Conservation (phyloP, 371 early-diverging fungal species). For the Cokeromyces recurvatus region DNA sequence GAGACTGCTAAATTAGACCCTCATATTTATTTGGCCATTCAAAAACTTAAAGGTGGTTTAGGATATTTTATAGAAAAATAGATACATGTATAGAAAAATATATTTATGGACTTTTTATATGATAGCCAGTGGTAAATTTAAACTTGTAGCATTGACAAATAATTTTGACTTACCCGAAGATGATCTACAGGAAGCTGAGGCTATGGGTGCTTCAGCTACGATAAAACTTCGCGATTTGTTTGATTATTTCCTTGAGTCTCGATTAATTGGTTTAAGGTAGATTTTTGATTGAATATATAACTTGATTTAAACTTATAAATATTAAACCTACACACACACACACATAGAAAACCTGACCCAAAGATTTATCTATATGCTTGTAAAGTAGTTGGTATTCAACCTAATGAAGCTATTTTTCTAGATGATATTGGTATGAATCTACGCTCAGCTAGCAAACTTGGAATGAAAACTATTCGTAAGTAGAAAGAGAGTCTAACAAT, state of each 20-base stretch:
- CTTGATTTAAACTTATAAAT: too few relatives aligned
- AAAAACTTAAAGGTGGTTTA: slow-evolving; percentile 44
- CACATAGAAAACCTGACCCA: slow-evolving; percentile 76
- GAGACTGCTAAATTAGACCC: slow-evolving; percentile 51
- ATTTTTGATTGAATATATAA: neutral
- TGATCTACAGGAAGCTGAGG: slow-evolving; percentile 32
- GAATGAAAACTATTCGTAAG: slow-evolving; percentile 63
- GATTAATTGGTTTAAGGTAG: slow-evolving; percentile 35
- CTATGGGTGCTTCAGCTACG: slow-evolving; percentile 28
- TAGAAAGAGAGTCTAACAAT: neutral
- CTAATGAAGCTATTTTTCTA: slow-evolving; percentile 61
- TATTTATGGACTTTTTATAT: too few relatives aligned
- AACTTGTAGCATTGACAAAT: slow-evolving; percentile 75
- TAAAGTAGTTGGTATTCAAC: slow-evolving; percentile 51
- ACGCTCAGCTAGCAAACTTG: slow-evolving; percentile 57
- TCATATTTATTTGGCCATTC: slow-evolving; percentile 52
- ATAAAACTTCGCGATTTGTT: slow-evolving; percentile 35
- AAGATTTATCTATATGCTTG: slow-evolving; percentile 60
- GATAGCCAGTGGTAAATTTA: slow-evolving; percentile 48
- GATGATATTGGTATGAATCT: slow-evolving; percentile 79
- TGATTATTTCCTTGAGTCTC: slow-evolving; percentile 42
- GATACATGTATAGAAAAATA: too few relatives aligned
- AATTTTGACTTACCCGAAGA: slow-evolving; percentile 62
- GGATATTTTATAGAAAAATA: too few relatives aligned
- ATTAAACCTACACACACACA: too few relatives aligned